Evolutionary conservation across 2,329 filamentous ascomycete genomes (phyloP).

Genomic region (Magnaporthales sp.): DNA sequence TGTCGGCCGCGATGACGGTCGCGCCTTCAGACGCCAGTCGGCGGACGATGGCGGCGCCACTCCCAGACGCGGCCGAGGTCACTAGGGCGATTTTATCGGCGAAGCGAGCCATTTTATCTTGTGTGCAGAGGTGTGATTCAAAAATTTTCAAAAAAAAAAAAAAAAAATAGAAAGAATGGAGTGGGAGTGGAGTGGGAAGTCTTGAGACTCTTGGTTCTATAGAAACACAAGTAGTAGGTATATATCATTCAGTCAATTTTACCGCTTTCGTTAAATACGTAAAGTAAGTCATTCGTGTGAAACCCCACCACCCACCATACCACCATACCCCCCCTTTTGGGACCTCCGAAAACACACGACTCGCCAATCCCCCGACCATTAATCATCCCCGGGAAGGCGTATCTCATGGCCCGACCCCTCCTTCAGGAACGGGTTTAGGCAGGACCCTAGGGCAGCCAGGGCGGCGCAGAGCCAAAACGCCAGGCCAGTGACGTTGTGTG

Average conservation of each 20-base stretch:
- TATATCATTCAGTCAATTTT: neutral
- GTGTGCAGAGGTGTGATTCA: neutral
- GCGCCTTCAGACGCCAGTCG: neutral
- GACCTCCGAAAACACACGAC: neutral
- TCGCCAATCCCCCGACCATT: neutral
- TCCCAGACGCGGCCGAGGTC: neutral
- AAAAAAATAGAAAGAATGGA: too few relatives aligned
- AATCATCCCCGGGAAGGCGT: neutral
- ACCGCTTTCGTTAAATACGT: neutral
- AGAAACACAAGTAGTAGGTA: too few relatives aligned
- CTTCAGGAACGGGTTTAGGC: neutral
- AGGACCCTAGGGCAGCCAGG: neutral
- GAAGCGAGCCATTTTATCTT: neutral
- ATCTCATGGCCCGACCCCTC: neutral
- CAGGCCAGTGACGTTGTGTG: slow-evolving; percentile 16
- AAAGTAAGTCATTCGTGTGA: neutral
- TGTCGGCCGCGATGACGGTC: neutral
- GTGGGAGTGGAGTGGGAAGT: too few relatives aligned
- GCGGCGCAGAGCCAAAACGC: neutral
- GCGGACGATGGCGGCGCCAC: neutral
- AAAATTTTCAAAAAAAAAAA: too few relatives aligned
- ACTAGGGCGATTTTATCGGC: neutral
- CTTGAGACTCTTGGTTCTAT: too few relatives aligned
- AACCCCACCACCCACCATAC: too few relatives aligned
- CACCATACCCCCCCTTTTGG: too few relatives aligned